Percentiles rank a stretch among this genome's conserved stretches.
phyloP scores from a whole-genome alignment of 2,329 filamentous ascomycete species.

The Eutypa lata region DNA sequence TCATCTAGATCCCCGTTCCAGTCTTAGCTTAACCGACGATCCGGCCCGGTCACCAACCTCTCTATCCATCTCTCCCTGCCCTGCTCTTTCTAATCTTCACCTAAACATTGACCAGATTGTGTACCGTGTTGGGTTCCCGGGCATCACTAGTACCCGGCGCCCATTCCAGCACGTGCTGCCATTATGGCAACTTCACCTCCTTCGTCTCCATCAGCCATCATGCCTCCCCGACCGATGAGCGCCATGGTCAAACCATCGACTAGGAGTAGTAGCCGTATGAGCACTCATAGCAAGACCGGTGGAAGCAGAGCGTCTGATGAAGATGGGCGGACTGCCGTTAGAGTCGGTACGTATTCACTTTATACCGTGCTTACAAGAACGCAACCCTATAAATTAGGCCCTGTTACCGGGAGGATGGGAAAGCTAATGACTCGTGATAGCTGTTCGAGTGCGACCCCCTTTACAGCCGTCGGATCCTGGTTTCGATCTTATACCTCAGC shows the following conservation, averaged over 20 bases:
- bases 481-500: conserved; percentile 90
- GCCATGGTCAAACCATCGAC: conserved; percentile 71
- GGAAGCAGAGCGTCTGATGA: conserved; percentile 86
- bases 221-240: conserved; percentile 71
- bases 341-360: conserved; percentile 74
- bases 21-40: background rate
- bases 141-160: conserved; percentile 8
- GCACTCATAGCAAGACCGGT: conserved; percentile 72
- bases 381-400: background rate
- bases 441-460: conserved; percentile 87
- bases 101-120: background rate
- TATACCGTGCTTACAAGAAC: background rate
- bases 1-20: too few species aligned
- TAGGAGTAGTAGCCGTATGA: conserved; percentile 80
- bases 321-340: conserved; percentile 82
- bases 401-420: background rate
- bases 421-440: conserved; percentile 43
- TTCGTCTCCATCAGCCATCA: conserved; percentile 55
- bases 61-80: background rate
- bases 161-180: conserved; percentile 21
- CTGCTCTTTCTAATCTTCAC: background rate
- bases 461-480: conserved; percentile 81
- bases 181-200: conserved; percentile 69
- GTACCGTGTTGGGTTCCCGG: background rate
- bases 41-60: background rate